Evolutionary conservation across 306 rosid genomes (phyloP).

Genomic region (Bauhinia variegata): DNA sequence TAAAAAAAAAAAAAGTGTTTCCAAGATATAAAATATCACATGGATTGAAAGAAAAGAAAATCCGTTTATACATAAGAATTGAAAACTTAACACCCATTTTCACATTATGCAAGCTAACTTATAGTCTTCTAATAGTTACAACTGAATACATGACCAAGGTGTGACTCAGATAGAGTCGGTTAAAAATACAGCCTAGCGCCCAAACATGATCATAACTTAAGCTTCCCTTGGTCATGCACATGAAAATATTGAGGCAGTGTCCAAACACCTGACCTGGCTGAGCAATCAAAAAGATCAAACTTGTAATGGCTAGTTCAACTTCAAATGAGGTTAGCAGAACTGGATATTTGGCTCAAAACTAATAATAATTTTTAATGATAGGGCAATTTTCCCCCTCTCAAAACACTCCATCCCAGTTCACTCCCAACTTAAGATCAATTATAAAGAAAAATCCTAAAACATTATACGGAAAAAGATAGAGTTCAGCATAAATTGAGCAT

Average conservation of each 20-base stretch:
- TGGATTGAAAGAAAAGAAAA: not conserved
- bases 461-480: constrained; percentile 6
- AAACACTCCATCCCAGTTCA: not conserved
- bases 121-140: not conserved
- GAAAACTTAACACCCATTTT: constrained; percentile 32
- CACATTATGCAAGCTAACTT: constrained; percentile 24
- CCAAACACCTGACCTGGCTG: not conserved
- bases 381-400: constrained; percentile 7
- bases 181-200: constrained; percentile 15
- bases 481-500: constrained; percentile 7
- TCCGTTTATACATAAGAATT: not conserved
- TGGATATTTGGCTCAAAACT: constrained; percentile 15
- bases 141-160: constrained; percentile 17
- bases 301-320: constrained; percentile 1
- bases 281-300: constrained; percentile 6
- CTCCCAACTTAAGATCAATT: not conserved
- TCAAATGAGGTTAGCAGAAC: constrained; percentile 1
- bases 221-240: constrained; percentile 8
- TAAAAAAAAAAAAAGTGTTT: constrained; percentile 17
- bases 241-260: not conserved
- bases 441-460: not conserved
- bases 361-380: not conserved
- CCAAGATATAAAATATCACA: not conserved
- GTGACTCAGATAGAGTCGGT: not conserved
- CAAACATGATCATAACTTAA: not conserved